Conservation (phyloP, 2,329 filamentous ascomycete species). For the Penicillium sp. region DNA sequence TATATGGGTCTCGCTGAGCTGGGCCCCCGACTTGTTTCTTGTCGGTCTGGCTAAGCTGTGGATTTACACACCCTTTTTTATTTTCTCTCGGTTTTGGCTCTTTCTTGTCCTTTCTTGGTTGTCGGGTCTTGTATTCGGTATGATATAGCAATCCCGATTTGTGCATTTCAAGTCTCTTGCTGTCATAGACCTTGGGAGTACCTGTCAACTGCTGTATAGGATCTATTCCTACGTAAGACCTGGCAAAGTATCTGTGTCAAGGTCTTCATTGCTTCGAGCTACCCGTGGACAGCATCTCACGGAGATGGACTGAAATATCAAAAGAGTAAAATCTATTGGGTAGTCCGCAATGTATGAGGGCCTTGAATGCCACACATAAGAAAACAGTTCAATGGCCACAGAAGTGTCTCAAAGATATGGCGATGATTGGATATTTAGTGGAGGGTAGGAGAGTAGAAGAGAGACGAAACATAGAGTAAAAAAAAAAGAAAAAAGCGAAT, state of each 20-base stretch:
- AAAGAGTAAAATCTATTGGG: slow-evolving; percentile 17
- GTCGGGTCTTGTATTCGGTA: slow-evolving; percentile 20
- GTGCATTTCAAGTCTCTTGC: slow-evolving; percentile 5
- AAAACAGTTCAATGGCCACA: slow-evolving; percentile 3
- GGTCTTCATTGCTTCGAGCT: neutral
- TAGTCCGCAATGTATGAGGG: slow-evolving; percentile 14
- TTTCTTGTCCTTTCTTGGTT: slow-evolving; percentile 26
- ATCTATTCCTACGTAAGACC: neutral
- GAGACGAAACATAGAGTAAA: neutral
- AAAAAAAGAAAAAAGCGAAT: slow-evolving; percentile 11
- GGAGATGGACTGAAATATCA: neutral
- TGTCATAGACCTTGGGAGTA: neutral
- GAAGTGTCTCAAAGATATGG: slow-evolving; percentile 4
- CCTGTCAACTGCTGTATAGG: neutral
- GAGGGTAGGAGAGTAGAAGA: slow-evolving; percentile 16
- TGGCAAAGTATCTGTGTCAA: neutral
- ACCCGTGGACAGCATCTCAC: neutral
- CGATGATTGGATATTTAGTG: slow-evolving; percentile 20
- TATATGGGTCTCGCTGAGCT: slow-evolving; percentile 22
- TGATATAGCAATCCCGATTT: slow-evolving; percentile 15
- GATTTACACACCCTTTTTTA: slow-evolving; percentile 6
- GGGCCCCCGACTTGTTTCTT: slow-evolving; percentile 4
- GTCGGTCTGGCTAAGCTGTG: slow-evolving; percentile 5
- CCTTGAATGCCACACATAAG: slow-evolving; percentile 5
- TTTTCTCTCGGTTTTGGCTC: slow-evolving; percentile 18